Conservation (phyloP, 495 filamentous ascomycete genomes). For the Viridothelium virens region DNA sequence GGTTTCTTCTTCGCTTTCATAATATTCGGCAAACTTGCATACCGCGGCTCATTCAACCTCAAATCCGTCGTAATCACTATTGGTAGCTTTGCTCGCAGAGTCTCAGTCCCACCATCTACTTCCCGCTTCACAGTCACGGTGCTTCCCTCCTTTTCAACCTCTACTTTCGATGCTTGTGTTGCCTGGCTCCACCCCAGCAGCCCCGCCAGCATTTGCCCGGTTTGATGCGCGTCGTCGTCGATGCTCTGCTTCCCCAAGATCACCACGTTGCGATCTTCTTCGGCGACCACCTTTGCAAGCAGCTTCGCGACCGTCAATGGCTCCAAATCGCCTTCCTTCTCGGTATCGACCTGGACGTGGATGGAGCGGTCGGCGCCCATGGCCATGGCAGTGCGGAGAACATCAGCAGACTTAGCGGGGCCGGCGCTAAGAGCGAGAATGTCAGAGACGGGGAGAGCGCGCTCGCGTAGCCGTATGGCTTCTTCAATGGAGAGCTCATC, state of each 20-base stretch:
- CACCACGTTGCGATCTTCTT: slow-evolving; percentile 82
- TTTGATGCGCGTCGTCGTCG: slow-evolving; percentile 92
- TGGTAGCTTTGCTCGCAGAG: slow-evolving; percentile 71
- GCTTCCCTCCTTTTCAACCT: slow-evolving; percentile 54
- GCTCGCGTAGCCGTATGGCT: slow-evolving; percentile 85
- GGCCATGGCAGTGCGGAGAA: slow-evolving; percentile 91
- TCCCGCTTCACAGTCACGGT: slow-evolving; percentile 70
- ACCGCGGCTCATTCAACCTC: slow-evolving; percentile 87
- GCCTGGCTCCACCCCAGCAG: slow-evolving; percentile 88
- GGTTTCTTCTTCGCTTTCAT: slow-evolving; percentile 99
- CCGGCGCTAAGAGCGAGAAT: slow-evolving; percentile 86
- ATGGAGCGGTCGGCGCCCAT: slow-evolving; percentile 94
- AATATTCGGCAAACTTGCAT: slow-evolving; percentile 92
- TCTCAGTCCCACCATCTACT: slow-evolving; percentile 94
- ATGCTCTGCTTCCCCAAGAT: slow-evolving; percentile 96
- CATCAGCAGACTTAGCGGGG: slow-evolving; percentile 75
- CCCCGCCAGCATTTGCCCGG: slow-evolving; percentile 95
- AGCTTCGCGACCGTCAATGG: slow-evolving; percentile 87
- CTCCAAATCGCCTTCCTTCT: slow-evolving; percentile 57
- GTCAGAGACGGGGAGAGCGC: slow-evolving; percentile 61
- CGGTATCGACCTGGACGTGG: slow-evolving; percentile 66
- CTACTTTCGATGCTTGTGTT: slow-evolving; percentile 79
- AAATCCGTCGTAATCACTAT: slow-evolving; percentile 93
- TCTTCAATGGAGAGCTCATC: slow-evolving; percentile 98
- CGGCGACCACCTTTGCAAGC: slow-evolving; percentile 63